phyloP scores from a whole-genome alignment of 768 basidiomycete genomes.

The Dendrothele bispora region DNA sequence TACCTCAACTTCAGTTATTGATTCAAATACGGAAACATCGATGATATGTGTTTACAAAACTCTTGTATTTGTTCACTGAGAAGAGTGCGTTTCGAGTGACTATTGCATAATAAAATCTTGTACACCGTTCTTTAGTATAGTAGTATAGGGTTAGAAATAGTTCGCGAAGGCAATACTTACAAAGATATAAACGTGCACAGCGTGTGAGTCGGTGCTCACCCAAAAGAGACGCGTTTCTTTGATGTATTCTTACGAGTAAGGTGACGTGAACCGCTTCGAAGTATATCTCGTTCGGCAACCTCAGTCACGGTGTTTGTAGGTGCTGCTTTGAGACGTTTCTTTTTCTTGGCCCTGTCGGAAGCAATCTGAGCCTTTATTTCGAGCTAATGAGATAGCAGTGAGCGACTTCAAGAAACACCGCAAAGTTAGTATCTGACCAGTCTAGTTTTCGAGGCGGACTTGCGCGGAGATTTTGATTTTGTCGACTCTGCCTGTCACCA shows the following conservation, averaged over 20 bases:
- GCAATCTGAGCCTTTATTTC: slow-evolving; percentile 4
- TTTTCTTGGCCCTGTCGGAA: slow-evolving; percentile 1
- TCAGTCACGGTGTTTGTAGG: background rate
- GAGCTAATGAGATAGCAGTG: background rate
- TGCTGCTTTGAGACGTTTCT: background rate
- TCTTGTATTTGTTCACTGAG: too few species aligned
- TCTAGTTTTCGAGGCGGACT: background rate
- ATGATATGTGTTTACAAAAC: too few species aligned
- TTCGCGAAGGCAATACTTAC: background rate
- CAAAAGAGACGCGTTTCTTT: slow-evolving; percentile 7
- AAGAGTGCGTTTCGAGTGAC: too few species aligned
- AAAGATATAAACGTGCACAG: background rate
- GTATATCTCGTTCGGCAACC: background rate
- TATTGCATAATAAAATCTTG: background rate
- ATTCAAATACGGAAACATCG: too few species aligned
- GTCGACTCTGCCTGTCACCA: background rate
- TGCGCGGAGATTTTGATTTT: background rate
- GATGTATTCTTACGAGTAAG: background rate
- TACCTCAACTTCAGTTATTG: too few species aligned
- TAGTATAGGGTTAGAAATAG: background rate
- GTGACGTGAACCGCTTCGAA: background rate
- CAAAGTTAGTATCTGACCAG: background rate
- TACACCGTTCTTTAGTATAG: background rate
- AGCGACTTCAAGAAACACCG: background rate
- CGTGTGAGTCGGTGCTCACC: background rate